A percentile compares a stretch with the other conserved stretches of the same genome.
Conservation (phyloP, 192 early-diverging fungal species). For the Mortierella alpina region DNA sequence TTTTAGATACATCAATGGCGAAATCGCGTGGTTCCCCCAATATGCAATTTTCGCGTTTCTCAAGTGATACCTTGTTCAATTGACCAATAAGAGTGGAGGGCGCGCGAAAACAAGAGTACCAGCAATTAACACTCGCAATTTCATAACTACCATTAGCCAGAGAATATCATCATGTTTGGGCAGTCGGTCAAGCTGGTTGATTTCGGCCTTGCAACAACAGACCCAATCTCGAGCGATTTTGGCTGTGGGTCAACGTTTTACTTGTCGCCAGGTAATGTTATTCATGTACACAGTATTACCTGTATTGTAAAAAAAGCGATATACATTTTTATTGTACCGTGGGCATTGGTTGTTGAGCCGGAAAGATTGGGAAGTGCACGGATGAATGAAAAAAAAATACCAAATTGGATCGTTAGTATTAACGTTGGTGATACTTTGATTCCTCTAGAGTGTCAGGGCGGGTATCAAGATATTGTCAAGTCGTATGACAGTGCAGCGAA, state of each 20-base stretch:
- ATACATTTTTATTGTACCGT: background rate
- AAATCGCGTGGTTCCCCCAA: too few species aligned
- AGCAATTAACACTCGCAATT: too few species aligned
- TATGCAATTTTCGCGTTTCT: too few species aligned
- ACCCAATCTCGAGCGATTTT: conserved; percentile 74
- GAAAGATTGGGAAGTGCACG: background rate
- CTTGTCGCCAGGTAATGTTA: conserved; percentile 71
- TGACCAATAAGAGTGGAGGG: conserved; percentile 5
- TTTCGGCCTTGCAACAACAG: conserved; percentile 91
- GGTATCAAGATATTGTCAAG: conserved; percentile 68
- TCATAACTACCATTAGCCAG: conserved; percentile 59
- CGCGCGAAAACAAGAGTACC: too few species aligned
- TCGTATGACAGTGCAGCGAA: conserved; percentile 68
- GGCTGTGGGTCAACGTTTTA: conserved; percentile 71
- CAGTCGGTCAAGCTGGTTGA: conserved; percentile 88
- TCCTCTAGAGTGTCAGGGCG: conserved; percentile 70
- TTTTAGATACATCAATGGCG: too few species aligned
- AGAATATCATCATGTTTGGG: conserved; percentile 81
- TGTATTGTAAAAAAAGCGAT: background rate
- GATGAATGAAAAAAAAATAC: background rate
- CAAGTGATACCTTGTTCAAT: background rate
- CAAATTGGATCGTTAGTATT: conserved; percentile 9
- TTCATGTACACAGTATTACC: background rate
- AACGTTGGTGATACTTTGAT: background rate
- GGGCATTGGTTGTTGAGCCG: background rate